Percentiles rank a stretch among this genome's conserved stretches.
phyloP scores from a whole-genome alignment of 345 rosid genomes.

The Eucalyptus marginata region DNA sequence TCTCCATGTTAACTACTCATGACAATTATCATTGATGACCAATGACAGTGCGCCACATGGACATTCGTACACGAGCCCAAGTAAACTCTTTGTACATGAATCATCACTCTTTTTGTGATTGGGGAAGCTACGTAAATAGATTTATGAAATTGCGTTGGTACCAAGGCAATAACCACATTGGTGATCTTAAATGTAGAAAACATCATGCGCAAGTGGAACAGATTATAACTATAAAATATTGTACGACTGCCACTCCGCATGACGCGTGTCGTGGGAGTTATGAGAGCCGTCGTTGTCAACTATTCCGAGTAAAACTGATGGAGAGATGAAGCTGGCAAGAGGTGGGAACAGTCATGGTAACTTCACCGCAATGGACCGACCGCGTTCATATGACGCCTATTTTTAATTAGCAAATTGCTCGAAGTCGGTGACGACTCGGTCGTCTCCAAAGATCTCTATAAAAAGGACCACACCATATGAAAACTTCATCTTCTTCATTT shows the following conservation, averaged over 20 bases:
- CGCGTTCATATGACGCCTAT: neutral
- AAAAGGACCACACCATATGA: neutral
- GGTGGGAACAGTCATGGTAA: neutral
- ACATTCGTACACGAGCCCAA: neutral
- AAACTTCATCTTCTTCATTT: neutral
- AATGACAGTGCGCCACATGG: neutral
- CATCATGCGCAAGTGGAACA: too few relatives aligned
- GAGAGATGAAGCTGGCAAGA: neutral
- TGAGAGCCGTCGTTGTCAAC: neutral
- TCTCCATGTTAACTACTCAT: too few relatives aligned
- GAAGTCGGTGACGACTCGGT: neutral
- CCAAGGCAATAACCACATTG: neutral
- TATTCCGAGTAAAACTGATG: neutral
- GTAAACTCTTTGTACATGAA: neutral
- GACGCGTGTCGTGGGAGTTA: neutral
- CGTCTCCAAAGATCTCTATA: neutral
- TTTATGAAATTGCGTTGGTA: neutral
- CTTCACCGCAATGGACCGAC: neutral
- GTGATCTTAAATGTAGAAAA: neutral
- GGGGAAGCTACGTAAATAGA: too few relatives aligned
- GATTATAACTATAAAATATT: too few relatives aligned
- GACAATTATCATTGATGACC: neutral
- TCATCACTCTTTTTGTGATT: neutral
- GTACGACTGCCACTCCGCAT: too few relatives aligned
- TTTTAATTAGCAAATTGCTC: accelerated